Evolutionary conservation across 371 early-diverging fungal species (phyloP).

Genomic region (Lichtheimia corymbifera): DNA sequence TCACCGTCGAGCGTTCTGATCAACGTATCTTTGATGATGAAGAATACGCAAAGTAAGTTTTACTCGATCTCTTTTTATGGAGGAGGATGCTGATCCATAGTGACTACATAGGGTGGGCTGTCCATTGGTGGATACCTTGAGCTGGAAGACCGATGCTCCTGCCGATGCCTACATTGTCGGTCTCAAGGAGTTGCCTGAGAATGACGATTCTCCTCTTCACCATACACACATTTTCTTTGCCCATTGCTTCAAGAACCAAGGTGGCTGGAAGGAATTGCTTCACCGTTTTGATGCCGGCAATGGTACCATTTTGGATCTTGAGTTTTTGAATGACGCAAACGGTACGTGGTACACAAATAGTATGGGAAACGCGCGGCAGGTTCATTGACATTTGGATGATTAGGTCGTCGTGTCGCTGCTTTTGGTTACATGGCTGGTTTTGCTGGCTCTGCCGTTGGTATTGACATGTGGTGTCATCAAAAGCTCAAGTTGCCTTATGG

Average conservation of each 20-base stretch:
- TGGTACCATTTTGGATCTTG: constrained; percentile 91
- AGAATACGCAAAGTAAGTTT: constrained; percentile 80
- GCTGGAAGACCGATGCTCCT: constrained; percentile 89
- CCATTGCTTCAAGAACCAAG: constrained; percentile 96
- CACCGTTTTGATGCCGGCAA: constrained; percentile 83
- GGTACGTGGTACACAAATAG: constrained; percentile 35
- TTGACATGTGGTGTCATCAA: constrained; percentile 93
- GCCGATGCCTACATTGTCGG: constrained; percentile 89
- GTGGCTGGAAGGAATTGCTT: constrained; percentile 90
- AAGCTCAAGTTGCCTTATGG: constrained; percentile 59
- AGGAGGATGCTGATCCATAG: background rate
- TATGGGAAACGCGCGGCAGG: constrained; percentile 1
- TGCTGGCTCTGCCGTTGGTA: constrained; percentile 90
- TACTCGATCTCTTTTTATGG: background rate
- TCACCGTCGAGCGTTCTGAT: constrained; percentile 86
- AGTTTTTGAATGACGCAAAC: constrained; percentile 85
- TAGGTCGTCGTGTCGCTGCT: constrained; percentile 88
- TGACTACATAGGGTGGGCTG: constrained; percentile 68
- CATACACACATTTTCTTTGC: constrained; percentile 98
- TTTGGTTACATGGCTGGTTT: constrained; percentile 98
- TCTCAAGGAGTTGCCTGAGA: constrained; percentile 96
- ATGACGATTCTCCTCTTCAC: constrained; percentile 85
- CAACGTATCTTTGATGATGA: constrained; percentile 87
- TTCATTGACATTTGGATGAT: background rate
- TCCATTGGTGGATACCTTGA: constrained; percentile 73